Conservation (phyloP, 2,329 filamentous ascomycete genomes). For the Talaromyces sp. region DNA sequence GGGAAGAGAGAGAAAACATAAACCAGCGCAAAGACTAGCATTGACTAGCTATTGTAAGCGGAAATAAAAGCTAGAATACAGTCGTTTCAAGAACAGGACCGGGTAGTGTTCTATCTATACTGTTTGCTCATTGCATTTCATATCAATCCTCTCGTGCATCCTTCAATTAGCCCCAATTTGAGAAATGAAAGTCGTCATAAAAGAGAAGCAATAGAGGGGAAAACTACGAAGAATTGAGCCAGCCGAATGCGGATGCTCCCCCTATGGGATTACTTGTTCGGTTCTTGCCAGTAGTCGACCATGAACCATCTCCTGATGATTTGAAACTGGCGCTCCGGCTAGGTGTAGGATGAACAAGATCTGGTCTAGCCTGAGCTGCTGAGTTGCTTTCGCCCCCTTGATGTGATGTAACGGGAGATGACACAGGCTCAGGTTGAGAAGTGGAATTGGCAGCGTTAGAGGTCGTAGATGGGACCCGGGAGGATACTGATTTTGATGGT, state of each 20-base stretch:
- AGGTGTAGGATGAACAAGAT: constrained; percentile 16
- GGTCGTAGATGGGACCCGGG: constrained; percentile 11
- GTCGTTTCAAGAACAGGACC: background rate
- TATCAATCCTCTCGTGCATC: background rate
- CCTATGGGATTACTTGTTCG: constrained; percentile 76
- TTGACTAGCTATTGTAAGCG: background rate
- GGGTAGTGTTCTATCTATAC: background rate
- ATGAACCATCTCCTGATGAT: constrained; percentile 24
- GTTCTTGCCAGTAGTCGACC: constrained; percentile 37
- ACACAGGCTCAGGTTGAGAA: constrained; percentile 8
- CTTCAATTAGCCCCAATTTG: background rate
- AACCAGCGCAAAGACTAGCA: background rate
- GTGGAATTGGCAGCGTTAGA: constrained; percentile 8
- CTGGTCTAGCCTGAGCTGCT: constrained; percentile 7
- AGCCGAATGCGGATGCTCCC: constrained; percentile 88
- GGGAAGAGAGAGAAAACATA: too few relatives aligned
- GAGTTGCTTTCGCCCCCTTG: background rate
- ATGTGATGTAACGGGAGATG: constrained; percentile 13
- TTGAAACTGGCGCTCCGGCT: constrained; percentile 18
- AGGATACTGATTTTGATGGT: constrained; percentile 58
- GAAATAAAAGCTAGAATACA: background rate
- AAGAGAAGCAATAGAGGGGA: background rate
- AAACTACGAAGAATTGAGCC: constrained; percentile 60
- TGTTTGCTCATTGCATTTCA: background rate
- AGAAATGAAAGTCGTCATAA: background rate